These are phyloP conservation scores for Monosporascus sp. DNA, from an alignment of 2,329 filamentous ascomycete genomes.

Conservation along the genomic window DNA sequence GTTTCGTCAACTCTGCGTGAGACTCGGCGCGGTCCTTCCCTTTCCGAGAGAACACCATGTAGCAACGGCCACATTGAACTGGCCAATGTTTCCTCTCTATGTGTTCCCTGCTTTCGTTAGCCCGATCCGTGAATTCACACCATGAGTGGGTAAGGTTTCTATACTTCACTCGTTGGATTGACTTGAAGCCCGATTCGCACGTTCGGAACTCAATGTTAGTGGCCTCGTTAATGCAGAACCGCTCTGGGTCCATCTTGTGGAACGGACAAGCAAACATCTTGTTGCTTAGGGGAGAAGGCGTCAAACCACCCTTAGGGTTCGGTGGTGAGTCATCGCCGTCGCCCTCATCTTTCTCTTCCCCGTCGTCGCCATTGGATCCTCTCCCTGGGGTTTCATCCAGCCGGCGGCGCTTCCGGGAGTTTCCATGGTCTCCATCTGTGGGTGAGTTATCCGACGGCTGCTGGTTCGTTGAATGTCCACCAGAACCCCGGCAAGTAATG, in stretches of 20 bases:
- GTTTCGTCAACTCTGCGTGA: conserved; percentile 3
- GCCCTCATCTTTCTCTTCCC: conserved; percentile 6
- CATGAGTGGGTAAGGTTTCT: neutral
- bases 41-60: conserved; percentile 3
- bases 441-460: neutral
- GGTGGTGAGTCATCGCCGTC: conserved; percentile 4
- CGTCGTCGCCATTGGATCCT: conserved; percentile 6
- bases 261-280: conserved; percentile 7
- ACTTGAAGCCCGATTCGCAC: conserved; percentile 8
- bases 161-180: conserved; percentile 8
- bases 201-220: conserved; percentile 4
- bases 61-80: conserved; percentile 8
- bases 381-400: neutral
- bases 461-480: neutral
- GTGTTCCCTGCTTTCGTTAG: conserved; percentile 3
- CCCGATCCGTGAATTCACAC: neutral
- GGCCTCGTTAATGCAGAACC: conserved; percentile 2
- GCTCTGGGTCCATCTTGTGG: conserved; percentile 6
- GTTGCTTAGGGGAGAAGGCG: too few species aligned
- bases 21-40: conserved; percentile 1
- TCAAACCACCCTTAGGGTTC: neutral
- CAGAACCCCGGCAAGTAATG: conserved; percentile 2
- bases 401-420: conserved; percentile 1
- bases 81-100: conserved; percentile 7
- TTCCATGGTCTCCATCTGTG: neutral